Base-by-base conservation (phyloP, 768 basidiomycete species). In the Russula ochroleuca region DNA sequence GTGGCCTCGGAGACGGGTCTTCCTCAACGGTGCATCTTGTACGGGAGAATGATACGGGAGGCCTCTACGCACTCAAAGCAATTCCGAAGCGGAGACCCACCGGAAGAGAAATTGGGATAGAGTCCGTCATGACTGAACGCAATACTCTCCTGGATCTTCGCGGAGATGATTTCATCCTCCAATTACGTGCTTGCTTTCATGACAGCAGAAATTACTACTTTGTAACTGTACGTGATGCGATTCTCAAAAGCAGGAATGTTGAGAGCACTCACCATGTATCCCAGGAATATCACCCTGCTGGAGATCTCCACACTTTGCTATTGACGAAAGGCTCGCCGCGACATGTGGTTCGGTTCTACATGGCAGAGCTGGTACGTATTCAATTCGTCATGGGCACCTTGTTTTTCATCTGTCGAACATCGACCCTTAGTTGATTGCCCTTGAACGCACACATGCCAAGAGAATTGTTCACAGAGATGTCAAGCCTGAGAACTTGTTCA, bases 401-500 rank as follows among this genome's bases (percentile, higher is more conserved):
- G 28, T 28, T 19, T 15, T 3, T 54, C 54, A 25, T 48, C 25
- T 21, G 14, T 19, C 25, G 51, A 55, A 35, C 33, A 13, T 37
- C 23, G 21, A 10, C 17, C 17, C 21, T 28, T 40, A 66, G 65
- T 62, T 66, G 35, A 19, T 58, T 11, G 65, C 65, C 35, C 35
- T 66, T 23, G 65, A 66, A 57, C 56, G 47, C 23, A 53, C 28
- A 3, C 65, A 63, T 10, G n/a, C 43, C 19, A 66, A 63, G 37
- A 55, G 65, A 21, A 50, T 66, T 14, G 43, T 66, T 17, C 65
- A 66, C 21, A 8, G 65, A 33, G 65, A 66, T 38, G 19, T 66
- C 56, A 66, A 63, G 37, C 65, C 62, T 6, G 62, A 63, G 50
- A 66, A 66, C 15, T 31, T 66, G 21, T 66, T 66, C n/a, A 52